These are phyloP conservation scores for Polygonum aviculare DNA, from an alignment of 148 eudicot species.

Conservation along the genomic window DNA sequence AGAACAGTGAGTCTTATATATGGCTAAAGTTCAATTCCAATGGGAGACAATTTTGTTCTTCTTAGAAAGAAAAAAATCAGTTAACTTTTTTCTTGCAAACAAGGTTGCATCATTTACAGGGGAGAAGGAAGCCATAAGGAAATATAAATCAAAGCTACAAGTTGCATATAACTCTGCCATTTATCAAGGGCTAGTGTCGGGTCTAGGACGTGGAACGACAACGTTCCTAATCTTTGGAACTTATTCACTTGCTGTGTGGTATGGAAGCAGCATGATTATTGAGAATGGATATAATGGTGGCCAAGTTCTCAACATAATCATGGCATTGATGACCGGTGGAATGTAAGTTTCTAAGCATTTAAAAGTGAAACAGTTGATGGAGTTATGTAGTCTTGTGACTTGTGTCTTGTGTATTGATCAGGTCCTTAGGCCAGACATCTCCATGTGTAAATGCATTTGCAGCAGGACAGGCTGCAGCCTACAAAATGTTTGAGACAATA, in stretches of 20 bases:
- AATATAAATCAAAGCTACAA: slow-evolving; percentile 24
- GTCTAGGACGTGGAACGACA: slow-evolving; percentile 30
- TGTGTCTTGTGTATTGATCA: background rate
- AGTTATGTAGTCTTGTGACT: background rate
- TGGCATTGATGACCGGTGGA: slow-evolving; percentile 34
- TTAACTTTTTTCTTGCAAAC: background rate
- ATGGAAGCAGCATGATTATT: slow-evolving; percentile 36
- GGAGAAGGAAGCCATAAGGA: slow-evolving; percentile 34
- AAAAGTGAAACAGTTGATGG: background rate
- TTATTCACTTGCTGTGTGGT: slow-evolving; percentile 47
- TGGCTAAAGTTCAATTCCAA: background rate
- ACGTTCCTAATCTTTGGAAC: slow-evolving; percentile 24
- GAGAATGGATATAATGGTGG: slow-evolving; percentile 32
- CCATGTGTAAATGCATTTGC: slow-evolving; percentile 30
- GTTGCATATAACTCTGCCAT: slow-evolving; percentile 36
- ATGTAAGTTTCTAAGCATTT: slow-evolving; percentile 21
- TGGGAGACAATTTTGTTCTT: background rate
- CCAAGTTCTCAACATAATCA: slow-evolving; percentile 26
- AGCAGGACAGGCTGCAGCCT: slow-evolving; percentile 31
- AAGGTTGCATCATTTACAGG: slow-evolving; percentile 54
- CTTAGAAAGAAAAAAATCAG: too few relatives aligned
- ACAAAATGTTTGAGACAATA: slow-evolving; percentile 30
- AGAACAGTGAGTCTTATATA: slow-evolving; percentile 48
- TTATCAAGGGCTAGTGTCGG: slow-evolving; percentile 37
- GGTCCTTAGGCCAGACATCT: slow-evolving; percentile 32